Base-by-base conservation (phyloP, 352 stramenopile genomes). In the Pythium aphanidermatum region DNA sequence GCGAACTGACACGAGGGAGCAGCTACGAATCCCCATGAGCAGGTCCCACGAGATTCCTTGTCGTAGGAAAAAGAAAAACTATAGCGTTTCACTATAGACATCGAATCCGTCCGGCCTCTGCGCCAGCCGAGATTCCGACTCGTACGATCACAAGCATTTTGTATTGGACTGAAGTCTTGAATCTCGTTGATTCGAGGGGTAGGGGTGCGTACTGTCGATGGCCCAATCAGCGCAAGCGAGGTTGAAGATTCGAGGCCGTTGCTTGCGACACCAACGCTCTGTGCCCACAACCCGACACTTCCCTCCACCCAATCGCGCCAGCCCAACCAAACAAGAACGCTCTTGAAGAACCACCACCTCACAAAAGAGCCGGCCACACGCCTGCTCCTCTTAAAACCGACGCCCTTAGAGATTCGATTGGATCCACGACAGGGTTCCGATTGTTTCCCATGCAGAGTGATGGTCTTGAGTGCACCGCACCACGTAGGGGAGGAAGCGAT, bases 1-100 rank as follows among this genome's bases (percentile, higher is more conserved):
- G 21, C 35, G 35, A 58, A 58, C n/a, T 58, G 51, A 35, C 25
- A 16, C 40, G 10, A 5, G 36, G 24, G 12, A 16, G n/a, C n/a
- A 21, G 6, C 29, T 14, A 34, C 20, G 51, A 57, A 57, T 57
- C 42, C 51, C 34, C 29, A 50, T 21, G 24, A 34, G 24, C 16
- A 29, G 16, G 39, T 43, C 13, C 8, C 31, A 26, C 4, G 47
- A 63, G 47, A 63, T 63, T 63, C 55, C 55, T 41, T 19, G 23
- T 33, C 7, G 25, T 24, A 60, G 46, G 56, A 66, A 66, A 66
- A 66, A 66, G 58, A 66, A 66, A 62, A 43, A 56, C 20, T 66
- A 66, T 62, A 45, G 58, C 23, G 52, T 59, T 66, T 66, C 58
- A 66, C 14, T 66, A 66, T 66, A 43, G 38, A 10, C 14, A 17